phyloP scores from a whole-genome alignment of 495 filamentous ascomycete genomes.

The Cetradonia linearis region DNA sequence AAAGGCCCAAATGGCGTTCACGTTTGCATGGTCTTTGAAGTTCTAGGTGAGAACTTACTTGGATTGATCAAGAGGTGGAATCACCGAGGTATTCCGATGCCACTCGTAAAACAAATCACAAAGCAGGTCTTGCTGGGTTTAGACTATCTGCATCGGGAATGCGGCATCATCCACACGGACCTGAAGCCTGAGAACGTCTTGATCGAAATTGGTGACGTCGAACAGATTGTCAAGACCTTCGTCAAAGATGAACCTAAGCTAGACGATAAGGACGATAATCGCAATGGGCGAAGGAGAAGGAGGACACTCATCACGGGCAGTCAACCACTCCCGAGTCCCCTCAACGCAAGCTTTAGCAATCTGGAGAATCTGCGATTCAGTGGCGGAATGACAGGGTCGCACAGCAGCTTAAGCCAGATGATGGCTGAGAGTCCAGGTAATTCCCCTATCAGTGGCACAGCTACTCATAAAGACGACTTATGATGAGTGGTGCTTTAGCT shows the following conservation, averaged over 20 bases:
- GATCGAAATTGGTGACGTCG: constrained; percentile 98
- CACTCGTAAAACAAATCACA: constrained; percentile 94
- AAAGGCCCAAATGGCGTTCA: constrained; percentile 93
- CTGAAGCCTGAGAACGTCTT: constrained; percentile 96
- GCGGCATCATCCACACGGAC: constrained; percentile 98
- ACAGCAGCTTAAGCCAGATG: constrained; percentile 75
- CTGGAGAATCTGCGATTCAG: constrained; percentile 54
- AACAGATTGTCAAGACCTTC: constrained; percentile 89
- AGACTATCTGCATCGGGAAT: constrained; percentile 94
- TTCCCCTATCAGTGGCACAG: constrained; percentile 27
- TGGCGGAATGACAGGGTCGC: constrained; percentile 59
- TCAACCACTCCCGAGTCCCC: constrained; percentile 87
- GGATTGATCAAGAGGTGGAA: constrained; percentile 98
- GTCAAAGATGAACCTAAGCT: constrained; percentile 71
- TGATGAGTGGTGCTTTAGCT: constrained; percentile 41
- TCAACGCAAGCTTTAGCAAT: constrained; percentile 82
- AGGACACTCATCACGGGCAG: constrained; percentile 94
- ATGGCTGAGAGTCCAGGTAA: constrained; percentile 62
- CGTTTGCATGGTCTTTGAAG: constrained; percentile 99
- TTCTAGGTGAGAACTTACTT: constrained; percentile 88
- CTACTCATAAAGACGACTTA: constrained; percentile 26
- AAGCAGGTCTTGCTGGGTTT: constrained; percentile 94
- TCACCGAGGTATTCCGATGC: constrained; percentile 91
- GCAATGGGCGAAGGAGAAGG: constrained; percentile 85
- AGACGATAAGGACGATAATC: constrained; percentile 60